These are phyloP conservation scores for Yamadazyma buinensis DNA, from an alignment of 1,139 yeast species.

Conservation along the genomic window DNA sequence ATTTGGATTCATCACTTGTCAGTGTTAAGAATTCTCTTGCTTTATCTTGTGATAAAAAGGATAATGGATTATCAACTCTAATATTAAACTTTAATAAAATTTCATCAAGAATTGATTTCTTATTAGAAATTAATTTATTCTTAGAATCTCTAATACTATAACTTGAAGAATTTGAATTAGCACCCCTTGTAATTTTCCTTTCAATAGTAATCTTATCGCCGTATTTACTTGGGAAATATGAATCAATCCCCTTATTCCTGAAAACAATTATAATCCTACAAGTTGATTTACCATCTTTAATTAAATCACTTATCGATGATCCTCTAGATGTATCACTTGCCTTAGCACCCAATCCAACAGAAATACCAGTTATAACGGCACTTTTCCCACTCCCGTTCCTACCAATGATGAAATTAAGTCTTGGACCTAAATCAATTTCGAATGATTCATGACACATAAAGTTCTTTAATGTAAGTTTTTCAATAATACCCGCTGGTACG, in stretches of 20 bases:
- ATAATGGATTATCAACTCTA: conserved; percentile 87
- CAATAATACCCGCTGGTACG: conserved; percentile 50
- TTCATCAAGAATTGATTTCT: conserved; percentile 61
- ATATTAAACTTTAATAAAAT: conserved; percentile 71
- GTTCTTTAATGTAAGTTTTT: conserved; percentile 54
- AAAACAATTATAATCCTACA: conserved; percentile 61
- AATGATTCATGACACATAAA: conserved; percentile 87
- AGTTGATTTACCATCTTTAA: conserved; percentile 70
- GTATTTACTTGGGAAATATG: conserved; percentile 58
- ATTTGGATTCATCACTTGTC: conserved; percentile 68
- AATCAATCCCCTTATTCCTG: conserved; percentile 60
- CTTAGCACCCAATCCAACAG: conserved; percentile 90
- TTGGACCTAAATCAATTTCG: conserved; percentile 73
- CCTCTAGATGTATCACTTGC: conserved; percentile 93
- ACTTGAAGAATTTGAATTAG: conserved; percentile 38
- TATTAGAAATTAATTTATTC: conserved; percentile 52
- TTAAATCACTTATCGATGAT: conserved; percentile 60
- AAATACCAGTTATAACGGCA: conserved; percentile 86
- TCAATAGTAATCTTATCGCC: conserved; percentile 72
- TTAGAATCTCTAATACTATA: conserved; percentile 53
- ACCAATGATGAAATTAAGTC: conserved; percentile 88
- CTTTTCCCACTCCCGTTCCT: conserved; percentile 95
- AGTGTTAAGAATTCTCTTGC: conserved; percentile 87
- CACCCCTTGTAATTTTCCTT: conserved; percentile 57
- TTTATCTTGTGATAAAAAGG: conserved; percentile 88